Base-by-base conservation (phyloP, 1,284 basidiomycete species). In the Malassezia restricta region DNA sequence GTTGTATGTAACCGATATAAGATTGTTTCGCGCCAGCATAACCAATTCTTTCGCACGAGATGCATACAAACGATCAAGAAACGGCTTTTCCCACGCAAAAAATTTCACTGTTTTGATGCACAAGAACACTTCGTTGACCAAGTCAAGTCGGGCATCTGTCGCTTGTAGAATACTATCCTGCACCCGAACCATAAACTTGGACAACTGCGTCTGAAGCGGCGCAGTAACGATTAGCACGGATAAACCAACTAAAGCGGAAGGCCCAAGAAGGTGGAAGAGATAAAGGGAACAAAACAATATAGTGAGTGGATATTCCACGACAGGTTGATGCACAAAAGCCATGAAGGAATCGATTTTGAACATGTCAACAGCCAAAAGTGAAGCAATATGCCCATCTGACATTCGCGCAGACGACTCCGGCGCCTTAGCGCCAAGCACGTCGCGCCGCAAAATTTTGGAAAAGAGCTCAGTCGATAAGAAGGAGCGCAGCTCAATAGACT, bases 21-120 rank as follows among this genome's bases (percentile, higher is more conserved):
- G 54, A 46, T 76, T 76, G 20, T 76, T 63, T 28, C 71, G 62
- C n/a, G 68, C 66, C 5, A 78, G 64, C 0, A 76, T 72, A 1
- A 40, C 41, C 17, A 79, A 66, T 66, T 79, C 78, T 40, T 65
- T 68, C 35, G 60, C 61, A 29, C 78, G 63, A 6, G 75, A 72
- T 7, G 59, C 60, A 12, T 66, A 55, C 75, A 79, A 76, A 32
- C 75, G 71, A 11, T 74, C 71, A 40, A 73, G 63, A 58, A 78
- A 78, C 15, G 51, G 45, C 37, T 31, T 49, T 43, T 67, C 65
- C 61, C 65, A 61, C 14, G 59, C 82, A 59, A 84, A 83, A 58
- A 83, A 76, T 73, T 83, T 83, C 67, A 77, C 70, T 38, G 73
- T 71, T 45, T 77, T 76, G 64, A 79, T 76, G 40, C 76, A 74